Percentiles rank a stretch among this genome's conserved stretches.
Conservation (phyloP, 768 basidiomycete species). For the Serendipita vermifera region DNA sequence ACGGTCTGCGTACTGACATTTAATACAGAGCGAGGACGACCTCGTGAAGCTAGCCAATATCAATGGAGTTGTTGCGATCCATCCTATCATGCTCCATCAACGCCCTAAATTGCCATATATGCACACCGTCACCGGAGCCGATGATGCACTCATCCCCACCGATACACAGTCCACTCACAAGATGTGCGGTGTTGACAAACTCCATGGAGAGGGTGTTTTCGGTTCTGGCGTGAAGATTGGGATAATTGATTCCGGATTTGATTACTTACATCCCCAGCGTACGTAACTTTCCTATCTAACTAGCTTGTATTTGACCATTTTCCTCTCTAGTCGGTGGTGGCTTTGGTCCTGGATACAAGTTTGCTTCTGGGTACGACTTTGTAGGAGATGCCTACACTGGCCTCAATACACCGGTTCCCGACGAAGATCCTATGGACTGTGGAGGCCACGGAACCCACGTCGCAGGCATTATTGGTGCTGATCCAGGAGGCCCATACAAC, state of each 20-base stretch:
- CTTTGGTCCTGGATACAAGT: conserved; percentile 12
- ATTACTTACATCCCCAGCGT: conserved; percentile 9
- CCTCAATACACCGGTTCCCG: not conserved
- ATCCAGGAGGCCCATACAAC: conserved; percentile 23
- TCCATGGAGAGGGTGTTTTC: conserved; percentile 25
- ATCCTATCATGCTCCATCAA: conserved; percentile 18
- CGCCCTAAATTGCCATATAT: not conserved
- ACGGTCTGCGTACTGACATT: not conserved
- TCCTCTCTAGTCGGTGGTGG: conserved; percentile 13
- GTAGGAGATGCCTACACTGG: conserved; percentile 15
- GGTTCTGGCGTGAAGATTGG: conserved; percentile 29
- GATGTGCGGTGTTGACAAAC: conserved; percentile 22
- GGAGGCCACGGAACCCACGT: conserved; percentile 14
- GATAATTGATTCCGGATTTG: conserved; percentile 14
- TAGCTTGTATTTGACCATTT: not conserved
- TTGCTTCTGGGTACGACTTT: conserved; percentile 12
- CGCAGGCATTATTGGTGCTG: conserved; percentile 21
- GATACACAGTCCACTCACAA: conserved; percentile 11
- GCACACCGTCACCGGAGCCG: conserved; percentile 7
- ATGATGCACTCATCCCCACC: conserved; percentile 7
- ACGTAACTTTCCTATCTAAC: not conserved
- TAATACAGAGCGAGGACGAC: conserved; percentile 16
- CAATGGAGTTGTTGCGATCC: conserved; percentile 20
- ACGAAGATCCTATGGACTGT: conserved; percentile 13
- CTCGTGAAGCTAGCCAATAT: conserved; percentile 16